phyloP scores from a whole-genome alignment of 2,329 filamentous ascomycete genomes.

The Colletotrichum phormii region DNA sequence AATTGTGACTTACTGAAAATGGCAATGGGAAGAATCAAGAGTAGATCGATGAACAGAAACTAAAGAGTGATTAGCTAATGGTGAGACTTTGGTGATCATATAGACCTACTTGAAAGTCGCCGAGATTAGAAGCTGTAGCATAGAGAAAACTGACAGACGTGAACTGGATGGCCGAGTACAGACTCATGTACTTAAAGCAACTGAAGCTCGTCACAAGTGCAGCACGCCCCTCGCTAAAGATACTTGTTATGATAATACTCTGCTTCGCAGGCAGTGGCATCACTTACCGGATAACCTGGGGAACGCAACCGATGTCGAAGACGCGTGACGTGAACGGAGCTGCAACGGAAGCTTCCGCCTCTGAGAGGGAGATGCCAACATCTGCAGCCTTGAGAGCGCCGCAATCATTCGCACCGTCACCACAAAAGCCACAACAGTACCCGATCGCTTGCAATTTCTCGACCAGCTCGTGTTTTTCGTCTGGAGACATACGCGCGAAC shows the following conservation, averaged over 20 bases:
- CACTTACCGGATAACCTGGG: constrained; percentile 83
- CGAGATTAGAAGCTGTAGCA: constrained; percentile 90
- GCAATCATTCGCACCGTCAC: constrained; percentile 97
- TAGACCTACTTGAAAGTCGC: constrained; percentile 82
- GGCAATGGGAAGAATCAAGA: constrained; percentile 93
- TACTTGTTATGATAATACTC: neutral
- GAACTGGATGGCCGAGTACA: constrained; percentile 99
- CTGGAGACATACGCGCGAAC: constrained; percentile 97
- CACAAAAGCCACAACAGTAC: constrained; percentile 96
- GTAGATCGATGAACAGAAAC: constrained; percentile 94
- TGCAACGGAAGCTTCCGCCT: constrained; percentile 97
- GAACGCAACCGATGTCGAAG: constrained; percentile 96
- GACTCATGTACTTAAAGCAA: constrained; percentile 99
- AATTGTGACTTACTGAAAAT: constrained; percentile 78
- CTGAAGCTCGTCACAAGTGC: constrained; percentile 98
- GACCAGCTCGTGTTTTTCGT: constrained; percentile 97
- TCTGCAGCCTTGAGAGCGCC: constrained; percentile 97
- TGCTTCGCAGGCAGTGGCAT: constrained; percentile 28
- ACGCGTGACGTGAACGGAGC: constrained; percentile 95
- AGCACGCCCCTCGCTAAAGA: constrained; percentile 83
- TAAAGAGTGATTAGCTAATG: constrained; percentile 42
- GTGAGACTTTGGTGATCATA: neutral
- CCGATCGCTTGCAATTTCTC: constrained; percentile 97
- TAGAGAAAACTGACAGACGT: constrained; percentile 97
- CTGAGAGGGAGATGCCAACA: constrained; percentile 95